Percentiles rank a stretch among this genome's conserved stretches.
These are phyloP conservation scores for Trichophyton equinum DNA, from an alignment of 2,329 filamentous ascomycete genomes.

Conservation along the genomic window DNA sequence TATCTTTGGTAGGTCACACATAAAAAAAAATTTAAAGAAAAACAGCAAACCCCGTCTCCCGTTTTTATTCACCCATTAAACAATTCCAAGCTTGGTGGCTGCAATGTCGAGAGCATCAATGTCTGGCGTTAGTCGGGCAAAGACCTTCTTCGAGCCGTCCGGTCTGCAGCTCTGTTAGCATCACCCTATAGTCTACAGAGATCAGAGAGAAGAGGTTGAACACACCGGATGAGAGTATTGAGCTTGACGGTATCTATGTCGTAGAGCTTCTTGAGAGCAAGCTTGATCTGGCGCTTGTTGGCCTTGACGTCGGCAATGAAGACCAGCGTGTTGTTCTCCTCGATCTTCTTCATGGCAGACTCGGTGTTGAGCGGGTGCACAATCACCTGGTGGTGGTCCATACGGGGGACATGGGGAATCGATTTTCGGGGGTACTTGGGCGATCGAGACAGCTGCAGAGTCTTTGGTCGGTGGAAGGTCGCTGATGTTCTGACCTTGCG, in stretches of 20 bases:
- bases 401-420: conserved; percentile 73
- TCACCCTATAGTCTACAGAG: background rate
- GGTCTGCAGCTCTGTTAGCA: conserved; percentile 44
- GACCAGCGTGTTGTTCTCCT: conserved; percentile 99
- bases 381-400: conserved; percentile 96
- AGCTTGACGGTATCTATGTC: conserved; percentile 98
- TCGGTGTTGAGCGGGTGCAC: conserved; percentile 98
- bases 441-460: conserved; percentile 73
- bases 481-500: conserved; percentile 85
- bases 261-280: conserved; percentile 96
- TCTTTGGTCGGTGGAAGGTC: conserved; percentile 97
- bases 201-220: conserved; percentile 12
- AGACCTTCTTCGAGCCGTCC: conserved; percentile 98
- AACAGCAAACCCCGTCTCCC: conserved; percentile 6
- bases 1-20: conserved; percentile 8
- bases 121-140: conserved; percentile 85
- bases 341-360: conserved; percentile 99
- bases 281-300: conserved; percentile 99
- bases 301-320: conserved; percentile 96
- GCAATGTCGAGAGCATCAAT: conserved; percentile 98
- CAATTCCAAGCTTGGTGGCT: conserved; percentile 95
- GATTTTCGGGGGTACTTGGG: conserved; percentile 98
- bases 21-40: background rate
- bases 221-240: conserved; percentile 95
- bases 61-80: conserved; percentile 43